Percentiles rank a stretch among this genome's conserved stretches.
Conservation (phyloP, 106 monocot genomes). For the Dendrobium huoshanense region DNA sequence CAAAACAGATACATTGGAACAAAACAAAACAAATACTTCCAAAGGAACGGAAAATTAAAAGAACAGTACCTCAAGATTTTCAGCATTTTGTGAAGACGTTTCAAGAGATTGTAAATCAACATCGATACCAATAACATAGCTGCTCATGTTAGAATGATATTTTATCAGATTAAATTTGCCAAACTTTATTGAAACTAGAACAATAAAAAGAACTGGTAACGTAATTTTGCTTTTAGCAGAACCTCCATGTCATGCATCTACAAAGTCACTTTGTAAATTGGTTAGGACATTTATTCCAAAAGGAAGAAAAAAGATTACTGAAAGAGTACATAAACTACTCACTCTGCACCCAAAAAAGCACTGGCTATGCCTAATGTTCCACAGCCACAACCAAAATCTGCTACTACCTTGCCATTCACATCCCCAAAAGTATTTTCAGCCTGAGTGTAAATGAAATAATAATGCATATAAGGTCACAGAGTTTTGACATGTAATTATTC, state of each 20-base stretch:
- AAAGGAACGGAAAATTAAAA: neutral
- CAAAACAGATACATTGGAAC: neutral
- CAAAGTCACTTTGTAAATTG: neutral
- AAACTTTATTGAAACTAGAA: neutral
- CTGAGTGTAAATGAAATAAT: slow-evolving; percentile 21
- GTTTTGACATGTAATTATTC: neutral
- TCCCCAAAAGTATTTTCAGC: slow-evolving; percentile 86
- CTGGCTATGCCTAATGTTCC: slow-evolving; percentile 89
- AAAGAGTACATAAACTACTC: slow-evolving; percentile 24
- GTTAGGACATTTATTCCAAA: neutral
- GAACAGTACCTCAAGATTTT: slow-evolving; percentile 69
- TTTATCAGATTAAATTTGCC: neutral
- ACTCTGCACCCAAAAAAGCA: slow-evolving; percentile 88
- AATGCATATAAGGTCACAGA: neutral
- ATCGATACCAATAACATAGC: slow-evolving; percentile 78
- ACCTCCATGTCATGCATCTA: neutral
- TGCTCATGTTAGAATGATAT: slow-evolving; percentile 21
- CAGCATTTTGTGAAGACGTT: slow-evolving; percentile 74
- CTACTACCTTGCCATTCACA: slow-evolving; percentile 79
- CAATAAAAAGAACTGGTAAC: neutral
- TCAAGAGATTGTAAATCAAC: slow-evolving; percentile 74
- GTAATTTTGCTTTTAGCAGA: neutral
- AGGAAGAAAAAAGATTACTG: neutral
- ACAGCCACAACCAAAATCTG: slow-evolving; percentile 97
- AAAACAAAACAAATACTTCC: neutral